These are phyloP conservation scores for Domatiomyces globalis DNA, from an alignment of 2,329 filamentous ascomycete genomes.

Conservation along the genomic window DNA sequence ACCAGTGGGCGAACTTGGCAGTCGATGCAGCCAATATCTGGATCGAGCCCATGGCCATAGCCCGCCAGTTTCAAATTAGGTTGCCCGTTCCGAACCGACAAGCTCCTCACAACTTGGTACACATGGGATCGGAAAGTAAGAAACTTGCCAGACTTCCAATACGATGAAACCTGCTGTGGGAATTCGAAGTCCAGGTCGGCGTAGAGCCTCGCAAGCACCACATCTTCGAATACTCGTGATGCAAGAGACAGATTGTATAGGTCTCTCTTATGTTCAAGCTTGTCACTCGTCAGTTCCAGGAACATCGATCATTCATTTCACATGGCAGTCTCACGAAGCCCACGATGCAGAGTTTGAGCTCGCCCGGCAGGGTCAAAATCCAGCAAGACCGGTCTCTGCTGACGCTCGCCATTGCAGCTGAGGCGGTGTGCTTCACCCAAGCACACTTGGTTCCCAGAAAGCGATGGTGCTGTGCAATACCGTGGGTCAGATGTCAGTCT, in stretches of 20 bases:
- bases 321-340: slow-evolving; percentile 11
- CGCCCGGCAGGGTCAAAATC: slow-evolving; percentile 13
- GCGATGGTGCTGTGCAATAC: too few species aligned
- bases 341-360: slow-evolving; percentile 16
- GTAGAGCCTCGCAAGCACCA: slow-evolving; percentile 14
- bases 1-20: slow-evolving; percentile 8
- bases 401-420: slow-evolving; percentile 4
- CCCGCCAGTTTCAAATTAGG: slow-evolving; percentile 4
- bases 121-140: slow-evolving; percentile 11
- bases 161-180: slow-evolving; percentile 1
- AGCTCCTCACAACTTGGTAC: slow-evolving; percentile 10
- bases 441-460: background rate
- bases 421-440: background rate
- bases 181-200: slow-evolving; percentile 11
- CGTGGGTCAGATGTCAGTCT: background rate
- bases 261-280: slow-evolving; percentile 15
- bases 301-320: background rate
- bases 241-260: slow-evolving; percentile 17
- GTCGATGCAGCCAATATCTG: slow-evolving; percentile 5
- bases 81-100: slow-evolving; percentile 12
- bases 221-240: slow-evolving; percentile 14
- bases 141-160: slow-evolving; percentile 3
- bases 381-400: slow-evolving; percentile 10
- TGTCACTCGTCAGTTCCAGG: background rate
- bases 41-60: slow-evolving; percentile 4